Evolutionary conservation across 495 filamentous ascomycete species (phyloP).

Genomic region (Xeromyces bisporus): DNA sequence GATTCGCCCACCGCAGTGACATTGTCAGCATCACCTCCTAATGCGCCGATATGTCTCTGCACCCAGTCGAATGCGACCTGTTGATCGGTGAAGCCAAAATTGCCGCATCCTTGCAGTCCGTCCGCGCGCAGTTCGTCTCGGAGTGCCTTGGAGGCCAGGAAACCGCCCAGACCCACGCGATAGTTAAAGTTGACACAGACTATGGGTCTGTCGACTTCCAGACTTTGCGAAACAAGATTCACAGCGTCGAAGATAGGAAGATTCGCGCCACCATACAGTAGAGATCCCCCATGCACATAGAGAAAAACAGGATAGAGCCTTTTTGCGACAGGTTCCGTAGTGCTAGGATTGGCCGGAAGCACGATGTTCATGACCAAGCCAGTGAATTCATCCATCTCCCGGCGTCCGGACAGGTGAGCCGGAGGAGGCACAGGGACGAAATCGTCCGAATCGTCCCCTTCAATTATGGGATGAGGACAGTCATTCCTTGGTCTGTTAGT

Average conservation of each 20-base stretch:
- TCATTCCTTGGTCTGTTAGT: slow-evolving; percentile 5
- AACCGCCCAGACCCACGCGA: slow-evolving; percentile 15
- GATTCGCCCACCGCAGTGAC: slow-evolving; percentile 49
- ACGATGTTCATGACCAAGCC: slow-evolving; percentile 18
- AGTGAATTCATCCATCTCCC: slow-evolving; percentile 9
- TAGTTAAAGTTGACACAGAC: slow-evolving; percentile 17
- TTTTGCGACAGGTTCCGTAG: neutral
- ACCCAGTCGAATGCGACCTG: slow-evolving; percentile 16
- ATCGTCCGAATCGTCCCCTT: slow-evolving; percentile 11
- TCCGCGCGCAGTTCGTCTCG: slow-evolving; percentile 9
- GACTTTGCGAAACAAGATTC: slow-evolving; percentile 12
- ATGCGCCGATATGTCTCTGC: slow-evolving; percentile 28
- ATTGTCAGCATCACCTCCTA: slow-evolving; percentile 47
- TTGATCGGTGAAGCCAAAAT: slow-evolving; percentile 20
- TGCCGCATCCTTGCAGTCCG: slow-evolving; percentile 10
- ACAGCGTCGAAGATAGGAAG: slow-evolving; percentile 15
- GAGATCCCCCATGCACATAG: slow-evolving; percentile 16
- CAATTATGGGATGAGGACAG: slow-evolving; percentile 12
- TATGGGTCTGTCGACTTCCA: slow-evolving; percentile 8
- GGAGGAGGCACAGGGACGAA: slow-evolving; percentile 13
- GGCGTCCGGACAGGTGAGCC: slow-evolving; percentile 7
- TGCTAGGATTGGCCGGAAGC: slow-evolving; percentile 4
- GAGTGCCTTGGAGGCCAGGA: slow-evolving; percentile 10
- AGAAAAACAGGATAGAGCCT: slow-evolving; percentile 9
- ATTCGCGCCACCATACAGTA: slow-evolving; percentile 15